Percentiles rank a stretch among this genome's conserved stretches.
Evolutionary conservation across 1,139 yeast species (phyloP).

Genomic region (Debaryomycetaceae sp.): DNA sequence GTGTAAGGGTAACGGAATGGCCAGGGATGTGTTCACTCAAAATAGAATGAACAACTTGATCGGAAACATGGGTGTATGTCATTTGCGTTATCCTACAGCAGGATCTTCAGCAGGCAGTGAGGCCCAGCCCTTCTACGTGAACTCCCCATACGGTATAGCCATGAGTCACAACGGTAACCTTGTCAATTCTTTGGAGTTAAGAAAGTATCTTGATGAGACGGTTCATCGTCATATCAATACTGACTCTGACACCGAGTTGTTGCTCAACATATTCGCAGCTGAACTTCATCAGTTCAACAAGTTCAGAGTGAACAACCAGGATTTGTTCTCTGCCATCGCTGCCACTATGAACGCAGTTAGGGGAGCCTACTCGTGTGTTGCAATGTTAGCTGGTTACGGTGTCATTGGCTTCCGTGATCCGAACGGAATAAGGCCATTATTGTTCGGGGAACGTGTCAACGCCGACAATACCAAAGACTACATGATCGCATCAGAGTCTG

Average conservation of each 20-base stretch:
- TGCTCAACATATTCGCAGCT: constrained; percentile 85
- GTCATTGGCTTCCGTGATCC: constrained; percentile 96
- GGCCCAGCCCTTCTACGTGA: constrained; percentile 98
- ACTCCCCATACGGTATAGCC: constrained; percentile 91
- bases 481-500: constrained; percentile 95
- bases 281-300: constrained; percentile 90
- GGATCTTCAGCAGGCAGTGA: constrained; percentile 97
- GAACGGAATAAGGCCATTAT: constrained; percentile 89
- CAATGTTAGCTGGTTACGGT: constrained; percentile 95
- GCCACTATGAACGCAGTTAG: constrained; percentile 79
- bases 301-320: constrained; percentile 87
- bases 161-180: constrained; percentile 93
- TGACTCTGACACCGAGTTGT: constrained; percentile 89
- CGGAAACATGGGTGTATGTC: constrained; percentile 96
- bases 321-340: constrained; percentile 78
- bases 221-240: constrained; percentile 98
- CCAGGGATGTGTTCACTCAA: constrained; percentile 92
- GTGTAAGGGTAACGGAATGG: constrained; percentile 99
- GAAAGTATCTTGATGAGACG: constrained; percentile 79
- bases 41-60: constrained; percentile 71
- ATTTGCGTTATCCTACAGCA: constrained; percentile 95
- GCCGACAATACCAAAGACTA: constrained; percentile 77
- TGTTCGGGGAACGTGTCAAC: constrained; percentile 74
- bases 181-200: constrained; percentile 78
- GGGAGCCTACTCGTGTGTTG: constrained; percentile 95